phyloP scores from a whole-genome alignment of 1,284 basidiomycete species.

The Apiotrichum domesticum region DNA sequence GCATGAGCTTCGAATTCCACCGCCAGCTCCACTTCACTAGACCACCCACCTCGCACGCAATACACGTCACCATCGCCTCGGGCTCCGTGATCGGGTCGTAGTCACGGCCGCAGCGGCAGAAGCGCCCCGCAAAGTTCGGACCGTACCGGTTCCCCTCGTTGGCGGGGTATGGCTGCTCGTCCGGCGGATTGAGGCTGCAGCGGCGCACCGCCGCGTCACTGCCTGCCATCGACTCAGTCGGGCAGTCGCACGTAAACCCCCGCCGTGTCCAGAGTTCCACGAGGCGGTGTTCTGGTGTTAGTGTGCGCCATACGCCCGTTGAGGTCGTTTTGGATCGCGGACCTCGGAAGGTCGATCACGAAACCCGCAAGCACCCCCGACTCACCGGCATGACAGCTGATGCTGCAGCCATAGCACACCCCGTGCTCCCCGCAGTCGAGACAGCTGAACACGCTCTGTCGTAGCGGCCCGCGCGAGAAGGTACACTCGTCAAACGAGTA shows the following conservation, averaged over 20 bases:
- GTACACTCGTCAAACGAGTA: conserved; percentile 45
- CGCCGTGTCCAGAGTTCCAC: conserved; percentile 45
- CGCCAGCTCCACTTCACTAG: too few species aligned
- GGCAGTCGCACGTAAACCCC: conserved; percentile 45
- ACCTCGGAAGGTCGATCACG: too few species aligned
- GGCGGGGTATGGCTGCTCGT: conserved; percentile 26
- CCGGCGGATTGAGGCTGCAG: conserved; percentile 32
- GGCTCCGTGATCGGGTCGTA: conserved; percentile 45
- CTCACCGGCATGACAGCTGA: conserved; percentile 45
- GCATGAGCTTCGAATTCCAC: too few species aligned
- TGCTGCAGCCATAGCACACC: conserved; percentile 46
- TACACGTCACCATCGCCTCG: conserved; percentile 45
- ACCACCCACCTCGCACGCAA: conserved; percentile 42
- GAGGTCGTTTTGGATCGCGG: too few species aligned
- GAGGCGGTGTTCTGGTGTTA: conserved; percentile 38
- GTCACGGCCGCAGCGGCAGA: conserved; percentile 44
- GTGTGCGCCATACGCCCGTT: not conserved
- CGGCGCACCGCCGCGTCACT: conserved; percentile 1
- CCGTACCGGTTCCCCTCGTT: conserved; percentile 39
- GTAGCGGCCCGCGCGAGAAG: conserved; percentile 33
- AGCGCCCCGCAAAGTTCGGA: conserved; percentile 39
- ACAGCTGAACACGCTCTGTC: conserved; percentile 45
- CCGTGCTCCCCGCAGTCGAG: conserved; percentile 36
- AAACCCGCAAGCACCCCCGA: not conserved
- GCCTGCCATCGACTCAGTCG: conserved; percentile 27